Evolutionary conservation across 306 rosid species (phyloP).

Genomic region (Prunus mongolica): DNA sequence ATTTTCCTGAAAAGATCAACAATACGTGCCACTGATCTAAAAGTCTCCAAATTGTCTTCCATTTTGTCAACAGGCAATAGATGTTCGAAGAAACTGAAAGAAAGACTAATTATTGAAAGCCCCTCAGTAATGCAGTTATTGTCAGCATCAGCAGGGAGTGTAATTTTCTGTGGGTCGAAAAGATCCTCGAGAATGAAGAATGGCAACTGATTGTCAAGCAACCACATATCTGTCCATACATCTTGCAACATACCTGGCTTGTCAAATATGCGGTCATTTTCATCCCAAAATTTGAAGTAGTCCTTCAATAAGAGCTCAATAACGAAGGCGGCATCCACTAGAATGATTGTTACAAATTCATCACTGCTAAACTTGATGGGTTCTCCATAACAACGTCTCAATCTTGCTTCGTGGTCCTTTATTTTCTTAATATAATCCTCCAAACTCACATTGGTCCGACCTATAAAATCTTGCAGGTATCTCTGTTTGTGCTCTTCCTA

Average conservation of each 20-base stretch:
- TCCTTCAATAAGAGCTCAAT: neutral
- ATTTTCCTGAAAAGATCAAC: neutral
- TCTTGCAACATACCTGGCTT: slow-evolving; percentile 26
- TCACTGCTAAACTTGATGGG: neutral
- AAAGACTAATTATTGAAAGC: slow-evolving; percentile 9
- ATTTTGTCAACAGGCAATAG: neutral
- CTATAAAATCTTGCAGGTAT: neutral
- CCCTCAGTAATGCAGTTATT: neutral
- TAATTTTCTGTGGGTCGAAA: neutral
- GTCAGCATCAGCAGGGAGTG: neutral
- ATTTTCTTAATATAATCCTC: neutral
- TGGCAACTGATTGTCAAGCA: slow-evolving; percentile 46
- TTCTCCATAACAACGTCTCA: slow-evolving; percentile 13
- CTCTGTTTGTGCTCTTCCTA: slow-evolving; percentile 24
- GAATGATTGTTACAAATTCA: slow-evolving; percentile 12
- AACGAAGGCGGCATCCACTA: slow-evolving; percentile 17
- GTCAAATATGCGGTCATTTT: neutral
- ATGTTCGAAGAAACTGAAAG: slow-evolving; percentile 9
- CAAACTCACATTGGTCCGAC: neutral
- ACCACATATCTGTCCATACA: slow-evolving; percentile 20
- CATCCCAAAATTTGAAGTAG: neutral
- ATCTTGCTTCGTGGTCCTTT: neutral
- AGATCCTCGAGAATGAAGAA: slow-evolving; percentile 25
- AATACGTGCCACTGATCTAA: neutral
- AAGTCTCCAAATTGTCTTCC: neutral